phyloP scores from a whole-genome alignment of 495 filamentous ascomycete genomes.

The Achaetomiella virescens region DNA sequence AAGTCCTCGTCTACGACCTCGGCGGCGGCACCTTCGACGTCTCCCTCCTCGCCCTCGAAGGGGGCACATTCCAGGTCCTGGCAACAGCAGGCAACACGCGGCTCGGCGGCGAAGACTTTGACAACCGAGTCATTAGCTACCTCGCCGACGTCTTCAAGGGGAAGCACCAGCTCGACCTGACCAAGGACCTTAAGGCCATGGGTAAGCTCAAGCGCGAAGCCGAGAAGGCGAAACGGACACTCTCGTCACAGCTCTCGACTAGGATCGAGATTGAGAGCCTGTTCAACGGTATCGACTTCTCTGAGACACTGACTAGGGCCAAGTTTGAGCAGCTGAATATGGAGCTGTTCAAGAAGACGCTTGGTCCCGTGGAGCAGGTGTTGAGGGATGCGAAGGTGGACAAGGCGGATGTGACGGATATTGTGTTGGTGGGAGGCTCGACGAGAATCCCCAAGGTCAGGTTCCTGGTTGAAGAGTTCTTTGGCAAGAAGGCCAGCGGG shows the following conservation, averaged over 20 bases:
- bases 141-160: constrained; percentile 81
- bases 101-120: constrained; percentile 96
- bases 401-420: constrained; percentile 72
- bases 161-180: constrained; percentile 69
- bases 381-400: constrained; percentile 77
- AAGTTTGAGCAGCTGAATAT: constrained; percentile 97
- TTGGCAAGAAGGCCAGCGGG: constrained; percentile 87
- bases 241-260: constrained; percentile 90
- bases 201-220: constrained; percentile 96
- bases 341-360: constrained; percentile 89
- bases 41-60: constrained; percentile 84
- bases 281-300: constrained; percentile 87
- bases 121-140: constrained; percentile 88
- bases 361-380: constrained; percentile 91
- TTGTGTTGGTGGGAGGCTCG: constrained; percentile 81
- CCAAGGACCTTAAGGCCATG: constrained; percentile 90
- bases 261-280: constrained; percentile 94
- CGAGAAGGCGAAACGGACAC: constrained; percentile 96
- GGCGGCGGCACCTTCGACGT: constrained; percentile 99
- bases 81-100: constrained; percentile 96
- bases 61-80: constrained; percentile 89
- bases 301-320: constrained; percentile 88
- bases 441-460: constrained; percentile 93
- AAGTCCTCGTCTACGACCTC: constrained; percentile 91
- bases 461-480: constrained; percentile 85